Evolutionary conservation across 352 stramenopile species (phyloP).

Genomic region (Phytophthora foliorum): DNA sequence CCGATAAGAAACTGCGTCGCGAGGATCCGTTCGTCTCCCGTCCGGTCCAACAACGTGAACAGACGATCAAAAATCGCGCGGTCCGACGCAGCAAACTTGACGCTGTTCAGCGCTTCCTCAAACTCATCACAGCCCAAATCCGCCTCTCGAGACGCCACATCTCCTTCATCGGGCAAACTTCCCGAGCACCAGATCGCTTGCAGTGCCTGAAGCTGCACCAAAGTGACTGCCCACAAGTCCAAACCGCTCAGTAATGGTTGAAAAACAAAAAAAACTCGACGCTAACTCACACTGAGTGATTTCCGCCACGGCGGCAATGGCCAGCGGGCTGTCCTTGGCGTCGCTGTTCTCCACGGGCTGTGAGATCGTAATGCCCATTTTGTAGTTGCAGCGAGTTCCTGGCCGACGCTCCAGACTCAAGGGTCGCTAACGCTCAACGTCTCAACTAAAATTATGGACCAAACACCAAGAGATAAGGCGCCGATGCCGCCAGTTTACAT

Average conservation of each 20-base stretch:
- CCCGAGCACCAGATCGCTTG: constrained; percentile 31
- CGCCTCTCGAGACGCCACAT: constrained; percentile 29
- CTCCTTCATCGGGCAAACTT: background rate
- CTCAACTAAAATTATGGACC: constrained; percentile 15
- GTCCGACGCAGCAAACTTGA: constrained; percentile 55
- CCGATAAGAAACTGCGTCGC: constrained; percentile 57
- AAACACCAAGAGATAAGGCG: background rate
- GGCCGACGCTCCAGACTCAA: constrained; percentile 12
- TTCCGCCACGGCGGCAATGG: constrained; percentile 60
- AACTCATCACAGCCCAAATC: constrained; percentile 54
- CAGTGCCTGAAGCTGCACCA: constrained; percentile 47
- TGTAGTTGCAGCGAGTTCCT: background rate
- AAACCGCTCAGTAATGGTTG: background rate
- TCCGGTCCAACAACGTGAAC: constrained; percentile 72
- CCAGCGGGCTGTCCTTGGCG: constrained; percentile 51
- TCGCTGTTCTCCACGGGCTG: constrained; percentile 18
- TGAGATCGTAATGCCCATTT: constrained; percentile 41
- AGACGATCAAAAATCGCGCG: constrained; percentile 62
- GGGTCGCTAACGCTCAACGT: constrained; percentile 3
- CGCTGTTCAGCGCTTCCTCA: constrained; percentile 47
- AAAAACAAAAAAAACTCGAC: background rate
- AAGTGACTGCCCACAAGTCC: constrained; percentile 42
- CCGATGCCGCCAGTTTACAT: too few species aligned
- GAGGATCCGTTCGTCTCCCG: constrained; percentile 60
- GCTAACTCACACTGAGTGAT: constrained; percentile 61